phyloP scores from a whole-genome alignment of 768 basidiomycete genomes.

The Boletus sp. region DNA sequence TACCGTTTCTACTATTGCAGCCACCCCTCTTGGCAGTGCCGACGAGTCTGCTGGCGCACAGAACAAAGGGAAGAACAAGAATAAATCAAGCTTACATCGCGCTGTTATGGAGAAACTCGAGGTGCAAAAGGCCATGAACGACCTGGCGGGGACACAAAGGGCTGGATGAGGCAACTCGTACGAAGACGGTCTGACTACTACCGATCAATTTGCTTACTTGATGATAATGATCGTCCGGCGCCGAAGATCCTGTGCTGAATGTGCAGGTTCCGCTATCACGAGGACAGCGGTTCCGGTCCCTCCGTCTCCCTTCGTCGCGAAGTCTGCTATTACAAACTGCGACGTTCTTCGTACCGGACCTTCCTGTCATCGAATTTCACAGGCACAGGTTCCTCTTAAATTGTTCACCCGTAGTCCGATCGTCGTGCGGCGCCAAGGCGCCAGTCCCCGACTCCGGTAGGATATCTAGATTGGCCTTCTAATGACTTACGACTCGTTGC shows the following conservation, averaged over 20 bases:
- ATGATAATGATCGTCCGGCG: not conserved
- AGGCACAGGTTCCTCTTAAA: not conserved
- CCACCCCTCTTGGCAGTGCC: conserved; percentile 5
- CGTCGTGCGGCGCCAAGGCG: not conserved
- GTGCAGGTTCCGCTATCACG: not conserved
- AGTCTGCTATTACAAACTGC: not conserved
- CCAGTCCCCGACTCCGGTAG: not conserved
- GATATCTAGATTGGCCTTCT: not conserved
- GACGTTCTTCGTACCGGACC: not conserved
- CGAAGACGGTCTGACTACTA: not conserved
- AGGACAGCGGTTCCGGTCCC: not conserved
- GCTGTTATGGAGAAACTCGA: conserved; percentile 76
- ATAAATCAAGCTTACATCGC: conserved; percentile 65
- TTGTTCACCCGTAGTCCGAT: not conserved
- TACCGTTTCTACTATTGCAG: conserved; percentile 3
- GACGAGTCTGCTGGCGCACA: conserved; percentile 12
- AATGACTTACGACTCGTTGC: not conserved
- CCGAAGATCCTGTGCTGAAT: not conserved
- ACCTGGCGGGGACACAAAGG: conserved; percentile 34
- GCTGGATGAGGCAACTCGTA: conserved; percentile 13
- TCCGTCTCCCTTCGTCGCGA: not conserved
- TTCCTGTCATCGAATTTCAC: not conserved
- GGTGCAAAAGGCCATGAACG: conserved; percentile 68
- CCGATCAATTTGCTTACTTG: not conserved
- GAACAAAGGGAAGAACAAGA: conserved; percentile 36